Percentiles rank a stretch among this genome's conserved stretches.
These are phyloP conservation scores for Fallopia convolvulus DNA, from an alignment of 148 eudicot genomes.

Conservation along the genomic window DNA sequence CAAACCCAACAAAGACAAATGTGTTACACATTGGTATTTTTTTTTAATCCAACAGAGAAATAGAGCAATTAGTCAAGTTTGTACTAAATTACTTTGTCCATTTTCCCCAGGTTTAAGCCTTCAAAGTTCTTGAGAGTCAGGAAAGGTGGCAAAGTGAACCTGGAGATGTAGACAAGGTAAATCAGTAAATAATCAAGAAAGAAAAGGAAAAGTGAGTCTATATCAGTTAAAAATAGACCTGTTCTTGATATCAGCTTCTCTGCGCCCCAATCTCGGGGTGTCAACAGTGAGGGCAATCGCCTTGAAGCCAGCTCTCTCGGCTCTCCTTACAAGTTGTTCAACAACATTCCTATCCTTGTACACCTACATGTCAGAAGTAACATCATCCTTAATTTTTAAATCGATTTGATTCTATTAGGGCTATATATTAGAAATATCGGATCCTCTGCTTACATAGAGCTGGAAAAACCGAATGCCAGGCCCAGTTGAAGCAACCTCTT, in stretches of 20 bases:
- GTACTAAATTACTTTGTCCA: conserved; percentile 65
- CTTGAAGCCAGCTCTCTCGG: conserved; percentile 96
- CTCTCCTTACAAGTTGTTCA: conserved; percentile 95
- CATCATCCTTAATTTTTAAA: not conserved
- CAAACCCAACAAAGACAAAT: not conserved
- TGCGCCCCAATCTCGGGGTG: conserved; percentile 90
- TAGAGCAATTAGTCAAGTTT: not conserved
- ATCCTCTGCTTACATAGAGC: conserved; percentile 67
- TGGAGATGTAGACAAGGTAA: conserved; percentile 16
- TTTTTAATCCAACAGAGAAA: not conserved
- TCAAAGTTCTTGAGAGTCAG: conserved; percentile 94
- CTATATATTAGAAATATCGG: not conserved
- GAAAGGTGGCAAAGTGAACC: conserved; percentile 77
- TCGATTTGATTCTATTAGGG: not conserved
- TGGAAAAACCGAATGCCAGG: conserved; percentile 99
- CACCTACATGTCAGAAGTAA: conserved; percentile 31
- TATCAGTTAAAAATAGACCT: conserved; percentile 31
- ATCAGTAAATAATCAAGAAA: not conserved
- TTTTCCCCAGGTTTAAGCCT: conserved; percentile 93
- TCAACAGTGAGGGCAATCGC: conserved; percentile 98
- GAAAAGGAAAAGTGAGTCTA: not conserved
- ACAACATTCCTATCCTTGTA: conserved; percentile 95
- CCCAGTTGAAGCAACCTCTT: conserved; percentile 98
- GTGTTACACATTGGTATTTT: not conserved
- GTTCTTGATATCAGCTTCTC: conserved; percentile 97